A percentile compares a stretch with the other conserved stretches of the same genome.
Evolutionary conservation across 2,329 filamentous ascomycete genomes (phyloP).

Genomic region (Dactylellina leptospora): DNA sequence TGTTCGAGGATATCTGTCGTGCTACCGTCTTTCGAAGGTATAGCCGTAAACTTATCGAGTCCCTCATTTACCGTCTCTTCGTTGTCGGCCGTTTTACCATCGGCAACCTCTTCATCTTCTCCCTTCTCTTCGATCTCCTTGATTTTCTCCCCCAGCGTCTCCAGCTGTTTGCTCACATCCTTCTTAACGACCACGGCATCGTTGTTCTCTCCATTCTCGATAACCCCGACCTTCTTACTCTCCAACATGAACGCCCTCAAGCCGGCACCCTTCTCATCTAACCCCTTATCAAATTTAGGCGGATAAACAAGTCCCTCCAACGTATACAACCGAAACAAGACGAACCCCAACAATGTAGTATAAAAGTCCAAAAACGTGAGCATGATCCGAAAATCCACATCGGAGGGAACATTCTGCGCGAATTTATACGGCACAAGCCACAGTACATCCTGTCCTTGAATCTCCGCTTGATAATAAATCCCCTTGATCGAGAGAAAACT

Average conservation of each 20-base stretch:
- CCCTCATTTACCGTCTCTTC: slow-evolving; percentile 60
- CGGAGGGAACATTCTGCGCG: slow-evolving; percentile 90
- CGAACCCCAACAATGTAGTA: slow-evolving; percentile 91
- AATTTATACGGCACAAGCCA: slow-evolving; percentile 99
- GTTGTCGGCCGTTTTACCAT: slow-evolving; percentile 25
- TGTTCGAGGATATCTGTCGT: slow-evolving; percentile 88
- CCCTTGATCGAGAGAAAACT: slow-evolving; percentile 99
- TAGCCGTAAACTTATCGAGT: slow-evolving; percentile 92
- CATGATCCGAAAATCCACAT: slow-evolving; percentile 99
- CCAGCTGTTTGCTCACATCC: slow-evolving; percentile 55
- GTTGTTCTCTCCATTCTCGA: slow-evolving; percentile 29
- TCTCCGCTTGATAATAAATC: slow-evolving; percentile 98
- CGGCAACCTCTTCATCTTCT: slow-evolving; percentile 10
- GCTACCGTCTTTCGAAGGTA: slow-evolving; percentile 67
- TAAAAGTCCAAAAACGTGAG: slow-evolving; percentile 99
- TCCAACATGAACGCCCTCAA: slow-evolving; percentile 90
- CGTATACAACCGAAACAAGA: slow-evolving; percentile 95
- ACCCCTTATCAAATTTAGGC: slow-evolving; percentile 86
- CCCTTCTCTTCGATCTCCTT: slow-evolving; percentile 47
- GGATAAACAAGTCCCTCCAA: slow-evolving; percentile 91
- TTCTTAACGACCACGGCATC: slow-evolving; percentile 24
- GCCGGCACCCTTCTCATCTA: slow-evolving; percentile 89
- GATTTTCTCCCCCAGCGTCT: slow-evolving; percentile 56
- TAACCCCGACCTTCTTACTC: slow-evolving; percentile 67
- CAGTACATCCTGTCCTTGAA: slow-evolving; percentile 94